Base-by-base conservation (phyloP, 768 basidiomycete species). In the Lactarius pseudohatsudake region DNA sequence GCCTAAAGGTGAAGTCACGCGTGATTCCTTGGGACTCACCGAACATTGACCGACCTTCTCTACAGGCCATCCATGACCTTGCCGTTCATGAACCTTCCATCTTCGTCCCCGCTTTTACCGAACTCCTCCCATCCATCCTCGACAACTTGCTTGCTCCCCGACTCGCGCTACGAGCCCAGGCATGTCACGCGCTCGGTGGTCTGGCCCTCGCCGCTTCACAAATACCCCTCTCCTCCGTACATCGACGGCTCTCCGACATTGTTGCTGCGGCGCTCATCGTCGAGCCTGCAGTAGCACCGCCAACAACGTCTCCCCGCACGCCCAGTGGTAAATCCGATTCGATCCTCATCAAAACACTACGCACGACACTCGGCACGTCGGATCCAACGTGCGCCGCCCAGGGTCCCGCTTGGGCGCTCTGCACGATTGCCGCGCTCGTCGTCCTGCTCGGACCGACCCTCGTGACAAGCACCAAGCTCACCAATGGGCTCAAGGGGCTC, bases 381-480 rank as follows among this genome's bases (percentile, higher is more conserved):
- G 86, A 89, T 7, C 86, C 86, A 2, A 74, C 76, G 7, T 82
- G 87, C 67, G 82, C 83, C 9, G 88, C 90, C 1, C 87, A 91
- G 71, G 90, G 90, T 1, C 90, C 92, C 10, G 86, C 89, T 1
- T 93, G 92, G 92, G 87, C 83, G 5, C 78, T 91, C 61, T 83
- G 82, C 66, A 87, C 91, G 38, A 77, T 92, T 2, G 85, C 87
- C 0, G 80, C 81, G 66, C 76, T 92, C 60, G 79, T 90, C 56
- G 85, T 88, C 45, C 77, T 93, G n/a, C 79, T 90, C 3, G 84
- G 88, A 1, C 81, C 87, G 3, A 77, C 77, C 3, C 76, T 89
- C 28, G 84, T 76, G 65, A 77, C 79, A 43, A 79, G 84, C 62
- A 62, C 72, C 38, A 78, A 78, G 57, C 73, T 85, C 26, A 79